Conservation (phyloP, 306 rosid genomes). For the Neltuma alba region DNA sequence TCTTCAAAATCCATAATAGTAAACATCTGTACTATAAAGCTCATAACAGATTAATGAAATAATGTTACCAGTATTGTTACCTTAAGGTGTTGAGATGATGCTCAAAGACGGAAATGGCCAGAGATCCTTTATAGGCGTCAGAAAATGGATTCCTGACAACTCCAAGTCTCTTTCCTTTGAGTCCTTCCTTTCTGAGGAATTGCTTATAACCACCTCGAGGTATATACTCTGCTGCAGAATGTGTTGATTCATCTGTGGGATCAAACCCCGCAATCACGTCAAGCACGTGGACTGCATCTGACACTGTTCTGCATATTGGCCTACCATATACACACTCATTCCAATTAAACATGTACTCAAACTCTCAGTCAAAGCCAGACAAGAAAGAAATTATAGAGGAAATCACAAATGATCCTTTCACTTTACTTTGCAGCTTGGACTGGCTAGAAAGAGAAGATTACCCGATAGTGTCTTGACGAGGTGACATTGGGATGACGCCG, state of each 20-base stretch:
- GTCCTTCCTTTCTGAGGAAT: slow-evolving; percentile 57
- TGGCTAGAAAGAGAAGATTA: slow-evolving; percentile 1
- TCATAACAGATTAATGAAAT: slow-evolving; percentile 28
- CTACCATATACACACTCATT: slow-evolving; percentile 29
- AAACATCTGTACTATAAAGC: too few relatives aligned
- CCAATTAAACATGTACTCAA: too few relatives aligned
- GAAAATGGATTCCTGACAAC: slow-evolving; percentile 61
- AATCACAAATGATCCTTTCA: neutral
- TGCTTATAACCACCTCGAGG: slow-evolving; percentile 65
- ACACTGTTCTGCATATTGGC: slow-evolving; percentile 75
- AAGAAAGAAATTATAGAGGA: neutral
- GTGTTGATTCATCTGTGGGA: slow-evolving; percentile 62
- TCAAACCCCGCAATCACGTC: slow-evolving; percentile 73
- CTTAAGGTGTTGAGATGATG: too few relatives aligned
- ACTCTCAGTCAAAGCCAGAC: neutral
- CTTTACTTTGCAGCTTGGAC: neutral
- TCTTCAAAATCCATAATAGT: too few relatives aligned
- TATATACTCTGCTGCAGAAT: slow-evolving; percentile 48
- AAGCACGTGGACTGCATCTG: slow-evolving; percentile 76
- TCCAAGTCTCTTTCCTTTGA: slow-evolving; percentile 68
- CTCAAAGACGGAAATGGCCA: too few relatives aligned
- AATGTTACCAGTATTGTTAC: too few relatives aligned
- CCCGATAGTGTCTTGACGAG: slow-evolving; percentile 72
- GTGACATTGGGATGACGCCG: slow-evolving; percentile 62
- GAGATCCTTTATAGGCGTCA: slow-evolving; percentile 26